Base-by-base conservation (phyloP, 2,329 filamentous ascomycete genomes). In the Nectriaceae sp. region DNA sequence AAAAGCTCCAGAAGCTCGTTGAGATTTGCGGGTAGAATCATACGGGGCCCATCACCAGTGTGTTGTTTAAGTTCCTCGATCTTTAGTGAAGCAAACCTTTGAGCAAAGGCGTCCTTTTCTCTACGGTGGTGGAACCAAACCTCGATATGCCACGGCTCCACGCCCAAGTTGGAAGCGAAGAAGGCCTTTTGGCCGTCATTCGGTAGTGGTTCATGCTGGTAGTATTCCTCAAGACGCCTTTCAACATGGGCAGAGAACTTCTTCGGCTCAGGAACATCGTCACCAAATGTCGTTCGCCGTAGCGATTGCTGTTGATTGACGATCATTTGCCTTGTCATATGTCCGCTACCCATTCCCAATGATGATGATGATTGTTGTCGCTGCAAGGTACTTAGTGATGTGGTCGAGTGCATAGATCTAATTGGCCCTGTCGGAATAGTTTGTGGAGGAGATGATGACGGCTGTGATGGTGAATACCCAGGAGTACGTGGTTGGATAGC, bases 41-140 rank as follows among this genome's bases (percentile, higher is more conserved):
- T 77, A 15, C 70, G 70, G 11, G 70, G 65, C 1, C 67, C 70
- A 18, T 67, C 64, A 3, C 58, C 66, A 15, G 60, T 45, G 16
- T 61, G 62, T 1, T 60, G 59, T 8, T 60, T 61, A 6, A 64
- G 58, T 21, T 74, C 70, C 18, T 70, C 70, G 31, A 75, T 66
- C 37, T 65, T 70, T 19, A 80, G 67, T 31, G 65, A 71, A 29
- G 75, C 75, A 5, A 80, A 65, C 40, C 73, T 74, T 51, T 70
- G 68, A 3, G 67, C 68, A 24, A 77, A 72, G 16, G 70, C 64
- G 51, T 80, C 76, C 41, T 73, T 73, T 42, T 80, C 73, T 22
- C 77, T 72, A 18, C 78, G 75, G 49, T 80, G 75, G 50, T 78
- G 73, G 57, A 81, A 82, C 79, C 79, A 83, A 45, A 78, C 71